These are phyloP conservation scores for Lachancea lanzarotensis DNA, from an alignment of 805 yeast species.

Conservation along the genomic window DNA sequence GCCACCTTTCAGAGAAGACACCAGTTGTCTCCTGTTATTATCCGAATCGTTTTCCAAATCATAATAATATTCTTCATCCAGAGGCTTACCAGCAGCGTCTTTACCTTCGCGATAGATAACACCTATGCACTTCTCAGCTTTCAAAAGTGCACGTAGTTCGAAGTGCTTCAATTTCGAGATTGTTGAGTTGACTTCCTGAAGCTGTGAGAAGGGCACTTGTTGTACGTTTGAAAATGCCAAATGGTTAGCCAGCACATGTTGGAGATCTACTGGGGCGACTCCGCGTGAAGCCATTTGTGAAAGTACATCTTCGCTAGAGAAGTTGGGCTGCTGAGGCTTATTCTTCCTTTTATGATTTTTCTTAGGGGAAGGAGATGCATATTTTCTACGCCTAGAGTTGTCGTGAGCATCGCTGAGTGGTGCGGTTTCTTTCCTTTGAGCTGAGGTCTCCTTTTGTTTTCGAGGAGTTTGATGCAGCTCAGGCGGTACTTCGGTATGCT, in stretches of 20 bases:
- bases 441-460: neutral
- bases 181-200: constrained; percentile 54
- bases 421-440: neutral
- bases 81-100: constrained; percentile 92
- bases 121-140: constrained; percentile 61
- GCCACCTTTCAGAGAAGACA: constrained; percentile 70
- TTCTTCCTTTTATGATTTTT: constrained; percentile 15
- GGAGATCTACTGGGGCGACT: constrained; percentile 44
- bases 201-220: constrained; percentile 75
- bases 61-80: constrained; percentile 92
- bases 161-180: constrained; percentile 41
- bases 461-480: constrained; percentile 5
- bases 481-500: neutral
- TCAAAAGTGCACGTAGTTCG: constrained; percentile 41
- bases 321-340: constrained; percentile 16
- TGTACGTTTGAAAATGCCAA: constrained; percentile 84
- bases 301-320: constrained; percentile 28
- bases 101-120: constrained; percentile 83
- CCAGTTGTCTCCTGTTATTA: constrained; percentile 57
- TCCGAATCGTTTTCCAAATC: constrained; percentile 78
- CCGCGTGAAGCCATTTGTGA: constrained; percentile 22
- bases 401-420: neutral
- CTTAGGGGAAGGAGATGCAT: constrained; percentile 10
- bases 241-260: constrained; percentile 69
- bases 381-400: constrained; percentile 9